These are phyloP conservation scores for Phialocephala sp. DNA, from an alignment of 2,329 filamentous ascomycete genomes.

Conservation along the genomic window DNA sequence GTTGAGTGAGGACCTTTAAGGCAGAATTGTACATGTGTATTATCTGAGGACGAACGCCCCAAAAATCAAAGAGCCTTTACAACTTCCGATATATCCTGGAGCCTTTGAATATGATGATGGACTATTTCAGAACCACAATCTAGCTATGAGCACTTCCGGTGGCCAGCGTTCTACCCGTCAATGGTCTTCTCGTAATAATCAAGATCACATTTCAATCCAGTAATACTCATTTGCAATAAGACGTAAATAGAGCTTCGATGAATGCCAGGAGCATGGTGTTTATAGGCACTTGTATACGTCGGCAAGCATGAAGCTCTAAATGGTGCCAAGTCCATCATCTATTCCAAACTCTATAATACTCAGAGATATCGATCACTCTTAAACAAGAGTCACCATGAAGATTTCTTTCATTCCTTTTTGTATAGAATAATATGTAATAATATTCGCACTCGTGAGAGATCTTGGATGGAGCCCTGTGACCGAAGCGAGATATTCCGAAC, in stretches of 20 bases:
- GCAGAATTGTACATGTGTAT: constrained; percentile 41
- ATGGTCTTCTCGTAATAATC: too few relatives aligned
- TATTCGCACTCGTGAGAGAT: not conserved
- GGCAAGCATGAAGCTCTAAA: too few relatives aligned
- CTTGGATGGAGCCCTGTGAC: not conserved
- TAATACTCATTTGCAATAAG: too few relatives aligned
- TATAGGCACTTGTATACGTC: too few relatives aligned
- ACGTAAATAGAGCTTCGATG: too few relatives aligned
- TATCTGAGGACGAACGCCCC: constrained; percentile 29
- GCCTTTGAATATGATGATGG: not conserved
- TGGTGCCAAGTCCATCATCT: too few relatives aligned
- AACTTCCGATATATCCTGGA: constrained; percentile 9
- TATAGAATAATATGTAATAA: not conserved
- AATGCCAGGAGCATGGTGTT: too few relatives aligned
- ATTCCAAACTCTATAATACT: too few relatives aligned
- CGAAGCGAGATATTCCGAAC: constrained; percentile 26
- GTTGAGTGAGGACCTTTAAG: constrained; percentile 14
- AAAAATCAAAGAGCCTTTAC: constrained; percentile 26
- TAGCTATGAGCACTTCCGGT: not conserved
- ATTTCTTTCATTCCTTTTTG: not conserved
- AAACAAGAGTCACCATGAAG: not conserved
- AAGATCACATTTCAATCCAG: too few relatives aligned
- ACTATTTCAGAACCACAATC: not conserved
- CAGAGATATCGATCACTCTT: too few relatives aligned
- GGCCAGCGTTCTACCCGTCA: not conserved